Evolutionary conservation across 495 filamentous ascomycete genomes (phyloP), one percentile per base, ranked within the genome.

Genomic region (Darksidea phi): DNA sequence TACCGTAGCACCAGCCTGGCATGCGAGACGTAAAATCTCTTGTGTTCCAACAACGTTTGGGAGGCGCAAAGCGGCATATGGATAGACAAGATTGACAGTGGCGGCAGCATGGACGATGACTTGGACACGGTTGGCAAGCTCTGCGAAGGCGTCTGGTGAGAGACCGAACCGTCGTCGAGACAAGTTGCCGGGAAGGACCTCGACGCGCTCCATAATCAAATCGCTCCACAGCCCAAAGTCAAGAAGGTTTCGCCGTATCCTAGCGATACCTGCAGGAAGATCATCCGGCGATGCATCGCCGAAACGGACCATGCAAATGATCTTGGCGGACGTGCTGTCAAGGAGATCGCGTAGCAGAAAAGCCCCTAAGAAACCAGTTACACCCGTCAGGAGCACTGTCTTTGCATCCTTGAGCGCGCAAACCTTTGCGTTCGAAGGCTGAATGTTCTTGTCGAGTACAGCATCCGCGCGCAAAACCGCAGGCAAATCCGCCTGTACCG

Each of bases 301-400:
- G 66, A 86, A 86, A 34, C 85, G 82, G 3, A 88, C 84, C 12
- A 87, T 73, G 70, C 86, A 87, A 24, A 88, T 75, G 43, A 88
- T 84, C n/a, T 77, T 74, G 7, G 85, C 84, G 4, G 80, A 79
- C 1, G 84, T 87, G 49, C 64, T 79, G 59, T 80, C 54, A 28
- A 67, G 34, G 6, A 67, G 36, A 36, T 67, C 65, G 15, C 47
- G 59, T 6, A 67, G 51, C 26, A 67, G 28, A 34, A 67, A 67
- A 24, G 65, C 65, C 15, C 65, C 65, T 21, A 67, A 50, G 50
- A 67, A 67, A 24, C 65, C 65, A 1, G 65, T 67, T 1, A 67
- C 65, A 61, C 65, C 65, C 12, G 65, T 67, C 11, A 67, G 38
- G 8, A 67, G 60, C 5, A 67, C 55, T 25, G 59, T 85, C n/a